These are phyloP conservation scores for Globisporangium spinosum DNA, from an alignment of 352 stramenopile species.

Conservation along the genomic window DNA sequence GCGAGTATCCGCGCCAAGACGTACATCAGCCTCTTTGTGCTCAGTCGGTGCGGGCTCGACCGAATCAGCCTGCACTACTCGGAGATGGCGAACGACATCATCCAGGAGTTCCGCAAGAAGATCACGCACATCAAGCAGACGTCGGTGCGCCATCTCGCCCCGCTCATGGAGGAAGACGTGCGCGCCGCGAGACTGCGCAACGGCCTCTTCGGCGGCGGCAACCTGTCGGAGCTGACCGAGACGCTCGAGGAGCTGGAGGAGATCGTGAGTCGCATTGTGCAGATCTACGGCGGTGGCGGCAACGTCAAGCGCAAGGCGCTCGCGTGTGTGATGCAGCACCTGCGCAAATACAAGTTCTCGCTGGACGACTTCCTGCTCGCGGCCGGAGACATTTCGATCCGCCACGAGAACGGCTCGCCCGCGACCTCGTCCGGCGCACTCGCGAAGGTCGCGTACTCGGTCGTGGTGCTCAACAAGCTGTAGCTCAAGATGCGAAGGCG, in stretches of 20 bases:
- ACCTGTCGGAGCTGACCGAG: slow-evolving; percentile 37
- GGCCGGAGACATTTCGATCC: slow-evolving; percentile 45
- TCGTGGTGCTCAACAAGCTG: slow-evolving; percentile 43
- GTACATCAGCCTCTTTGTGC: slow-evolving; percentile 73
- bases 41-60: slow-evolving; percentile 68
- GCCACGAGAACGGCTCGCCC: not conserved
- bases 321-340: slow-evolving; percentile 65
- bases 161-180: slow-evolving; percentile 42
- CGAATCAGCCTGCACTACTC: slow-evolving; percentile 73
- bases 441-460: slow-evolving; percentile 11
- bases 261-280: slow-evolving; percentile 48
- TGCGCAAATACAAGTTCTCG: slow-evolving; percentile 84
- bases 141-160: slow-evolving; percentile 26
- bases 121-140: slow-evolving; percentile 75
- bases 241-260: slow-evolving; percentile 55
- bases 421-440: slow-evolving; percentile 10
- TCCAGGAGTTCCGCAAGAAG: slow-evolving; percentile 76
- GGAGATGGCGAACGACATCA: slow-evolving; percentile 74
- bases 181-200: slow-evolving; percentile 30
- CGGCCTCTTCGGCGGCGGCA: slow-evolving; percentile 21
- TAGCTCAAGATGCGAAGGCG: slow-evolving; percentile 55
- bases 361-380: slow-evolving; percentile 64
- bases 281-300: slow-evolving; percentile 65
- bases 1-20: slow-evolving; percentile 79
- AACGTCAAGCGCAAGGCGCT: slow-evolving; percentile 73